phyloP scores from a whole-genome alignment of 1,284 basidiomycete genomes.

The Cutaneotrichosporon mucoides region DNA sequence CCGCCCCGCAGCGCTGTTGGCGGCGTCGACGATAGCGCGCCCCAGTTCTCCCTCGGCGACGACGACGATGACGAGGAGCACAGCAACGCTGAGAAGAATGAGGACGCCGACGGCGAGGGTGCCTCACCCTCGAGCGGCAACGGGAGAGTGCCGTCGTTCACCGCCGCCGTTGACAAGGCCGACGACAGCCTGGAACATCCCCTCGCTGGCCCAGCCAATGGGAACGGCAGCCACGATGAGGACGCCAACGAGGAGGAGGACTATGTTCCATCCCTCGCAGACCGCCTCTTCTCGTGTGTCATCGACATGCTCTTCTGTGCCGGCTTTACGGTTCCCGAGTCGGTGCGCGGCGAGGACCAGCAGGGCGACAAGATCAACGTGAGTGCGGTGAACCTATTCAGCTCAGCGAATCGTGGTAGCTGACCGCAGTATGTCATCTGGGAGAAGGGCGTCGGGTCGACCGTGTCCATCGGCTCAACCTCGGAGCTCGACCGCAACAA shows the following conservation, averaged over 20 bases:
- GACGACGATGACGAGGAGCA: slow-evolving; percentile 55
- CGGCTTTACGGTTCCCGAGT: slow-evolving; percentile 78
- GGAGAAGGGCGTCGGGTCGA: slow-evolving; percentile 86
- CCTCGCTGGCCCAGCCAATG: slow-evolving; percentile 22
- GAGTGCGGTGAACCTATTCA: slow-evolving; percentile 17
- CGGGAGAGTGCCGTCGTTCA: slow-evolving; percentile 2
- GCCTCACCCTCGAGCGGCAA: too few relatives aligned
- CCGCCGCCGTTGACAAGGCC: slow-evolving; percentile 24
- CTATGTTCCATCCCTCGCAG: slow-evolving; percentile 65
- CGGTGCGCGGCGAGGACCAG: slow-evolving; percentile 64
- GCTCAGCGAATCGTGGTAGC: too few relatives aligned
- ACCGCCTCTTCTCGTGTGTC: slow-evolving; percentile 69
- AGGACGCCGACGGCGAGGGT: too few relatives aligned
- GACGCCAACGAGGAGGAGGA: slow-evolving; percentile 27
- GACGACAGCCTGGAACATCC: slow-evolving; percentile 24
- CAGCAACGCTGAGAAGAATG: slow-evolving; percentile 57
- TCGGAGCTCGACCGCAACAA: slow-evolving; percentile 72
- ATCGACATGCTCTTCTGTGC: slow-evolving; percentile 86
- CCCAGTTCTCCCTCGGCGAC: slow-evolving; percentile 55
- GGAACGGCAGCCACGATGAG: slow-evolving; percentile 15
- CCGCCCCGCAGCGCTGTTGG: neutral
- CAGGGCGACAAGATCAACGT: slow-evolving; percentile 67
- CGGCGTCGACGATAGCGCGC: neutral
- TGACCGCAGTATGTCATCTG: slow-evolving; percentile 54
- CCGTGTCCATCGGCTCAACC: slow-evolving; percentile 64